Evolutionary conservation across 148 eudicot genomes (phyloP).

Genomic region (Camellia lanceoleosa): DNA sequence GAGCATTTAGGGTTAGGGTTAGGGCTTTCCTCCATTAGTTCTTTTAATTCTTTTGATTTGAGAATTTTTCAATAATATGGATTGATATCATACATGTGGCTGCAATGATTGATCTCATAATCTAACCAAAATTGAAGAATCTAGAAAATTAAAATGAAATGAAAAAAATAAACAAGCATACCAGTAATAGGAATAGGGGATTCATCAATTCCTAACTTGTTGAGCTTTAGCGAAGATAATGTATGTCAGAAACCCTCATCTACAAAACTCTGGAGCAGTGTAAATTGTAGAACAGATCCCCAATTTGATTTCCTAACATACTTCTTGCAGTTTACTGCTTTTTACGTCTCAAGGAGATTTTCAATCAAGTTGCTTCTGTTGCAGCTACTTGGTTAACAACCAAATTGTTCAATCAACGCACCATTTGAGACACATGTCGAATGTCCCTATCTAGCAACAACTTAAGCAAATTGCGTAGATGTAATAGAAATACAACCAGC

Average conservation of each 20-base stretch:
- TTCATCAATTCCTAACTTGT: conserved; percentile 72
- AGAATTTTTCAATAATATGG: no score
- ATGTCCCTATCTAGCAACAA: not conserved
- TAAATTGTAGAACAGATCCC: conserved; percentile 55
- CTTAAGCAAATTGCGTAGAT: no score
- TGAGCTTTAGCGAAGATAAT: conserved; percentile 84
- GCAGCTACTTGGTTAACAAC: not conserved
- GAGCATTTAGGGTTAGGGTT: no score
- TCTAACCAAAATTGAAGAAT: not conserved
- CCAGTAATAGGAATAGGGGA: conserved; percentile 74
- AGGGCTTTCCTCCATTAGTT: no score
- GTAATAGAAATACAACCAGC: no score
- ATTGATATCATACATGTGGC: no score
- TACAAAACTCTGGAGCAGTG: conserved; percentile 60
- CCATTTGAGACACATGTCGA: not conserved
- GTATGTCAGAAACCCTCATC: conserved; percentile 96
- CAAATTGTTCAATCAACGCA: not conserved
- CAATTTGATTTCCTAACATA: conserved; percentile 16
- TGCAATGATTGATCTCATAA: not conserved
- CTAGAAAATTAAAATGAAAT: not conserved
- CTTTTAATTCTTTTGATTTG: no score
- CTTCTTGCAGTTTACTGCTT: not conserved
- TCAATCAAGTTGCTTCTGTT: not conserved
- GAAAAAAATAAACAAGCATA: conserved; percentile 14
- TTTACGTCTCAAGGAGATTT: not conserved